These are phyloP conservation scores for Dichotomopilus funicola DNA, from an alignment of 2,329 filamentous ascomycete species.

Conservation along the genomic window DNA sequence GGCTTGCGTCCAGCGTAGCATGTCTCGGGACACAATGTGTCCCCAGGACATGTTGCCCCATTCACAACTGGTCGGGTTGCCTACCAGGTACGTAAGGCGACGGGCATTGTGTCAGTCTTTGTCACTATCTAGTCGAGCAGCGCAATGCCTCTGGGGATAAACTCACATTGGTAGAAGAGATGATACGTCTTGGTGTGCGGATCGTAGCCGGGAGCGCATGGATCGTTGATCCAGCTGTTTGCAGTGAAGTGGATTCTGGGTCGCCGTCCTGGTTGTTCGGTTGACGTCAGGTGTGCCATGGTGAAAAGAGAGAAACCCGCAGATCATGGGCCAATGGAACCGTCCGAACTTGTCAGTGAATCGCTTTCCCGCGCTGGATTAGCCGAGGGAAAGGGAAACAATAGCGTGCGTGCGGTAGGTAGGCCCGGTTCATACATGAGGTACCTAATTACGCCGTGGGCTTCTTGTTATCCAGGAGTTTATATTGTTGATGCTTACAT, in stretches of 20 bases:
- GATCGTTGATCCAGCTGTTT: constrained; percentile 5
- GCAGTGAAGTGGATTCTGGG: constrained; percentile 2
- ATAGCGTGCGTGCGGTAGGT: background rate
- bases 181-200: constrained; percentile 1
- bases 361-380: background rate
- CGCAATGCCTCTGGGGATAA: background rate
- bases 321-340: background rate
- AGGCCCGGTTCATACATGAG: background rate
- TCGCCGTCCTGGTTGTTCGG: background rate
- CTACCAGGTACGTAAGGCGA: background rate
- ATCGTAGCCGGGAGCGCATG: constrained; percentile 4
- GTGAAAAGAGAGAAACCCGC: background rate
- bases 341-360: background rate
- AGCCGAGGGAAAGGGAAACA: background rate
- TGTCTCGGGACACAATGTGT: background rate
- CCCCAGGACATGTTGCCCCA: constrained; percentile 5
- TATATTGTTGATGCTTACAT: background rate
- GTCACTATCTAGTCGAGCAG: background rate
- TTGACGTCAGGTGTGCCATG: background rate
- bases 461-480: background rate
- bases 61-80: background rate
- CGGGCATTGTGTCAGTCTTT: background rate
- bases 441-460: background rate
- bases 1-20: background rate
- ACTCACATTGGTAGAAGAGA: constrained; percentile 5